Percentiles rank a stretch among this genome's conserved stretches.
Conservation (phyloP, 768 basidiomycete species). For the Boletus subparvulus region DNA sequence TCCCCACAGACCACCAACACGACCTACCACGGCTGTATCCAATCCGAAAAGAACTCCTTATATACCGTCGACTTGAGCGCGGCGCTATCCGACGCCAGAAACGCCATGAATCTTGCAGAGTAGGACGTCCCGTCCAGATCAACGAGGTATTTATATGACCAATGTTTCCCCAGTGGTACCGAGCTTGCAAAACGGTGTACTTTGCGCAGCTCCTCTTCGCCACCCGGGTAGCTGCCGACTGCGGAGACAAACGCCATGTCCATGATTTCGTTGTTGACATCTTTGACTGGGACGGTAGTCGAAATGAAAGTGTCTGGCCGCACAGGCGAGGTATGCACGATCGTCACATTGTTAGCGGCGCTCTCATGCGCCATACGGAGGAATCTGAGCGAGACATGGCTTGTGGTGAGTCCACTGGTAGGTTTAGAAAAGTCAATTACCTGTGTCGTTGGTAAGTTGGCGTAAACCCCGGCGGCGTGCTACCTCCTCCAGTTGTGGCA, state of each 20-base stretch:
- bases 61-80: slow-evolving; percentile 91
- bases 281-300: slow-evolving; percentile 53
- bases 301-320: slow-evolving; percentile 57
- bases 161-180: slow-evolving; percentile 81
- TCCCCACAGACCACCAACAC: not conserved
- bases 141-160: slow-evolving; percentile 90
- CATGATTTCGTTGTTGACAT: slow-evolving; percentile 79
- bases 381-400: slow-evolving; percentile 41
- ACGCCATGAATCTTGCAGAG: slow-evolving; percentile 83
- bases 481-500: slow-evolving; percentile 93
- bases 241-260: slow-evolving; percentile 84
- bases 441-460: slow-evolving; percentile 85
- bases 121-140: slow-evolving; percentile 97
- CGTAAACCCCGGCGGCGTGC: slow-evolving; percentile 79
- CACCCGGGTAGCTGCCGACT: slow-evolving; percentile 76
- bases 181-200: slow-evolving; percentile 71
- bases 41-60: slow-evolving; percentile 85
- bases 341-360: slow-evolving; percentile 49
- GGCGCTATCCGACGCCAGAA: slow-evolving; percentile 83
- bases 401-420: not conserved
- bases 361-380: slow-evolving; percentile 71
- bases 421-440: slow-evolving; percentile 34
- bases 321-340: slow-evolving; percentile 70
- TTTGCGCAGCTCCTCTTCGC: slow-evolving; percentile 59
- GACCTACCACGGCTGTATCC: slow-evolving; percentile 86